A percentile compares a stretch with the other conserved stretches of the same genome.
phyloP scores from a whole-genome alignment of 495 filamentous ascomycete genomes.

The Viridothelium virens region DNA sequence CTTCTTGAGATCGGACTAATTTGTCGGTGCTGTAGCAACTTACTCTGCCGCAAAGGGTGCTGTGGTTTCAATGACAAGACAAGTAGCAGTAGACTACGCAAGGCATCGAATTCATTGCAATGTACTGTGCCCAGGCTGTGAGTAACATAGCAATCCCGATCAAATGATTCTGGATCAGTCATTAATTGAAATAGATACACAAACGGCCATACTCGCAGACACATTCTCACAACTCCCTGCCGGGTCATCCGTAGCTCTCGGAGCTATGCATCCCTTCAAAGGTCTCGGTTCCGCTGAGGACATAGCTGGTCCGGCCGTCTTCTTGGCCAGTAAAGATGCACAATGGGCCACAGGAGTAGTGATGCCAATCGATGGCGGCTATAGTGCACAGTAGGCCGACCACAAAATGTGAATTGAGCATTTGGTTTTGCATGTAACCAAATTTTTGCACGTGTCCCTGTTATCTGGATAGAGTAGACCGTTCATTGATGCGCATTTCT shows the following conservation, averaged over 20 bases:
- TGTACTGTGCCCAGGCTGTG: conserved; percentile 14
- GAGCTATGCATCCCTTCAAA: conserved; percentile 4
- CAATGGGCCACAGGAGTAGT: conserved; percentile 16
- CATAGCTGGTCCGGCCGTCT: conserved; percentile 17
- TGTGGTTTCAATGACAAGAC: conserved; percentile 25
- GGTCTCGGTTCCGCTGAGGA: conserved; percentile 14
- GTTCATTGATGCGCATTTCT: too few relatives aligned
- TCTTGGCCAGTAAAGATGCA: conserved; percentile 22
- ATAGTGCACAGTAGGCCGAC: conserved; percentile 6
- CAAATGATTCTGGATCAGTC: background rate
- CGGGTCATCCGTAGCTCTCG: background rate
- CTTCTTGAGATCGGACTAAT: background rate
- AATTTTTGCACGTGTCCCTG: too few relatives aligned
- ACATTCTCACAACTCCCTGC: background rate
- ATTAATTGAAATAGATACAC: background rate
- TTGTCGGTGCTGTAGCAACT: background rate
- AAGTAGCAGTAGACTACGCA: conserved; percentile 26
- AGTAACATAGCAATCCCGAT: background rate
- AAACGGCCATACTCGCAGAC: background rate
- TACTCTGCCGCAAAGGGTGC: conserved; percentile 19
- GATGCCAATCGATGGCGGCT: conserved; percentile 20
- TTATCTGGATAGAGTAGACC: too few relatives aligned
- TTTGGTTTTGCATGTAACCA: too few relatives aligned
- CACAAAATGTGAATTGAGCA: too few relatives aligned
- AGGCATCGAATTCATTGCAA: conserved; percentile 12